Evolutionary conservation across 345 rosid genomes (phyloP).

Genomic region (Populus alba): DNA sequence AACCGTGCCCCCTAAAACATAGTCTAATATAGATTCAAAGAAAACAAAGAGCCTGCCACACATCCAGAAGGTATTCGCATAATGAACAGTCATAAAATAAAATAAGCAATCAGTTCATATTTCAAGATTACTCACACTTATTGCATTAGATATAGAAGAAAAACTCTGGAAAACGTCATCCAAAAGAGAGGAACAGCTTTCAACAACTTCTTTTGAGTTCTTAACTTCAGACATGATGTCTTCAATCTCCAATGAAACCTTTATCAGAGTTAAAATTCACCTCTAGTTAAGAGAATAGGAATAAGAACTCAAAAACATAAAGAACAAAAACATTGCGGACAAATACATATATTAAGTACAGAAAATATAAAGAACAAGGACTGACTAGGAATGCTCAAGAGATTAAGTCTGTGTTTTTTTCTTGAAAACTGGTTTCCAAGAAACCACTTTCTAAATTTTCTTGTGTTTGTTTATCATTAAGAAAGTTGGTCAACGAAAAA

Average conservation of each 20-base stretch:
- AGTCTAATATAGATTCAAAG: neutral
- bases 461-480: too few relatives aligned
- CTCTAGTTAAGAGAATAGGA: constrained; percentile 27
- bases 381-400: constrained; percentile 16
- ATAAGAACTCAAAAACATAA: too few relatives aligned
- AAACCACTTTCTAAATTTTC: too few relatives aligned
- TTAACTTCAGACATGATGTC: constrained; percentile 50
- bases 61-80: neutral
- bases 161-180: constrained; percentile 62
- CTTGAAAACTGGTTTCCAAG: too few relatives aligned
- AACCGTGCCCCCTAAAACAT: neutral
- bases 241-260: constrained; percentile 55
- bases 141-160: constrained; percentile 35
- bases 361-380: constrained; percentile 12
- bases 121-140: constrained; percentile 52
- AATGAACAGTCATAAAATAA: neutral
- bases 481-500: too few relatives aligned
- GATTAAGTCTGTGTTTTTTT: too few relatives aligned
- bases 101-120: neutral
- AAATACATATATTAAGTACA: neutral
- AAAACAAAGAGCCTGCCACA: neutral
- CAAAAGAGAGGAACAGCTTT: constrained; percentile 41
- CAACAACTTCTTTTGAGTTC: constrained; percentile 41
- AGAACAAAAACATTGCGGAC: neutral
- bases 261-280: constrained; percentile 32